Evolutionary conservation across 148 eudicot genomes (phyloP).

Genomic region (Heliosperma pusillum): DNA sequence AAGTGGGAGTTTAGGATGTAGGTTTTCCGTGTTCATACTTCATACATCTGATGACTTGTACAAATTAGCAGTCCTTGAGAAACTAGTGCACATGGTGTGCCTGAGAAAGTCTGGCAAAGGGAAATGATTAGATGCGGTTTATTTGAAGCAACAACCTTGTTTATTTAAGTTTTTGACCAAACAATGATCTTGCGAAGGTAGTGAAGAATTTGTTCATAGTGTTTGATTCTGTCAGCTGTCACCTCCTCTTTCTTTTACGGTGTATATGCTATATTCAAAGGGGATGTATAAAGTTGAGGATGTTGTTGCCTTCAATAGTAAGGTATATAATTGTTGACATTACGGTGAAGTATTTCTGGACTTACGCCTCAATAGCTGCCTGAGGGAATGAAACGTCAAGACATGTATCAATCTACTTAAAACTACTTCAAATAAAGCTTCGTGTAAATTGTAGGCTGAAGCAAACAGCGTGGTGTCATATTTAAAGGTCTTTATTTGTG

Average conservation of each 20-base stretch:
- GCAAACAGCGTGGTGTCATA: not conserved
- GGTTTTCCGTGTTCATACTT: not conserved
- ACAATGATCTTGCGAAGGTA: conserved; percentile 1
- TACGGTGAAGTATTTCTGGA: not conserved
- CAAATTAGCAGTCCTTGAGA: not conserved
- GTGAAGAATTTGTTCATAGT: not conserved
- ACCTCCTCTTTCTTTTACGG: not conserved
- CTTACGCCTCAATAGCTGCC: not conserved
- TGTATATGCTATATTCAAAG: not conserved
- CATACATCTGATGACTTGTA: conserved; percentile 1
- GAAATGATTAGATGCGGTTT: not conserved
- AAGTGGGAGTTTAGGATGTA: not conserved
- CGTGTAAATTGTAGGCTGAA: not conserved
- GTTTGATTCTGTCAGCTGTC: not conserved
- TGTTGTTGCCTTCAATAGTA: conserved; percentile 1
- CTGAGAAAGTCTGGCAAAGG: not conserved
- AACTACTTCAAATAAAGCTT: not conserved
- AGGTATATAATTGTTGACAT: conserved; percentile 3
- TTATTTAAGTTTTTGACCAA: not conserved
- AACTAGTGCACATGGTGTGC: not conserved
- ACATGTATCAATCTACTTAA: not conserved
- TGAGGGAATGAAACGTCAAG: not conserved
- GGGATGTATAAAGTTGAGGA: not conserved
- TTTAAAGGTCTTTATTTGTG: not conserved
- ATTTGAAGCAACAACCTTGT: not conserved